Percentiles rank a stretch among this genome's conserved stretches.
Evolutionary conservation across 169 alveolate species (phyloP).

Genomic region (Plasmodium relictum): DNA sequence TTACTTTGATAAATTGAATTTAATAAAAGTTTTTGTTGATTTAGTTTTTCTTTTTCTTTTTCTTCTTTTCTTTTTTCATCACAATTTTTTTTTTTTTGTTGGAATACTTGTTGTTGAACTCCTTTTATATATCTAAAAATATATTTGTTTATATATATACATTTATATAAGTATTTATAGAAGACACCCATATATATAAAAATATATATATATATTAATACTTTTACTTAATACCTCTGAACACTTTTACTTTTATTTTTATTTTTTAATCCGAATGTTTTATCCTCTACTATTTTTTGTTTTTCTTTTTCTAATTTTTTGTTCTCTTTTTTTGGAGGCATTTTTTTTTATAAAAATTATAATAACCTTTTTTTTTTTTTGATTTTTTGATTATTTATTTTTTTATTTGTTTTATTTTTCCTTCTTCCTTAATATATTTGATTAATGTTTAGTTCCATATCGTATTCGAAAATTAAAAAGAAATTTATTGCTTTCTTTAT

Average conservation of each 20-base stretch:
- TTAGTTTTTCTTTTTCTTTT: constrained; percentile 94
- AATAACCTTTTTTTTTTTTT: too few species aligned
- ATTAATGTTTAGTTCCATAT: too few species aligned
- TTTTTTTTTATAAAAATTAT: constrained; percentile 22
- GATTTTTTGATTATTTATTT: too few species aligned
- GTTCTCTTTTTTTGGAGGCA: constrained; percentile 91
- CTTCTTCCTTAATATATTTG: too few species aligned
- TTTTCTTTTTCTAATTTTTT: constrained; percentile 95
- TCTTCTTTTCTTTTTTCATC: constrained; percentile 91
- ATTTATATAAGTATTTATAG: background rate
- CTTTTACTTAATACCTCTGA: constrained; percentile 91
- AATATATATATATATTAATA: background rate
- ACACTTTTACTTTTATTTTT: constrained; percentile 97
- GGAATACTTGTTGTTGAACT: constrained; percentile 86
- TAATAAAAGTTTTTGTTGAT: constrained; percentile 94
- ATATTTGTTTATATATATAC: background rate
- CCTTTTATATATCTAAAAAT: constrained; percentile 85
- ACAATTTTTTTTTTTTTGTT: constrained; percentile 85
- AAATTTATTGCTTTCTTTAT: too few species aligned
- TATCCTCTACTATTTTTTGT: constrained; percentile 98
- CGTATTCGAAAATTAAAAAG: too few species aligned
- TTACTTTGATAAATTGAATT: constrained; percentile 92
- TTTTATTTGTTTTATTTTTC: too few species aligned
- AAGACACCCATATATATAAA: background rate
- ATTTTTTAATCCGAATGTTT: constrained; percentile 99